Base-by-base conservation (phyloP, 257 asterid genomes). In the Coffea canephora region DNA sequence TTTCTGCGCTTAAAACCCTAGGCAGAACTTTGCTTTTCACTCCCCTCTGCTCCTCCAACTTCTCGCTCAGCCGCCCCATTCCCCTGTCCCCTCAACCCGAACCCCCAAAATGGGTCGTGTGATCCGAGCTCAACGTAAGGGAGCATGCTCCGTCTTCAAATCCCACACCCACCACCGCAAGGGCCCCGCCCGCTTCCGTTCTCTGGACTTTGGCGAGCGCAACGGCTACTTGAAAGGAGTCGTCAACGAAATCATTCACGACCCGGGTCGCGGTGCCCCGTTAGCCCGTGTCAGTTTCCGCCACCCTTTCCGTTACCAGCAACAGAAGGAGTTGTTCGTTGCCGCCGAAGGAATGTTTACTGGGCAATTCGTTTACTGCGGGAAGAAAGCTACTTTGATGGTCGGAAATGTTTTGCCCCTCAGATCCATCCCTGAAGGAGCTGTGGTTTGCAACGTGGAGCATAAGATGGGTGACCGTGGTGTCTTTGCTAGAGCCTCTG, bases 131-230 rank as follows among this genome's bases (percentile, higher is more conserved):
- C 95, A 92, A 52, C 95, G 95, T 88, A 90, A 92, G 89, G 97
- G 97, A 78, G 91, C 94, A 6, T 93, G 95, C 0, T 90, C 94
- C 11, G 93, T 92, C 0, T 90, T 92, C 89, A 88, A 80, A 75
- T 92, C 97, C 71, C 95, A 92, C 80, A 92, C 97, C 2, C 94
- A 92, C 85, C 97, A 92, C 88, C 90, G 95, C 41, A 92, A 92
- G 82, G 97, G 97, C 1, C 91, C 95, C 1, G 97, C 95, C 54
- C 87, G 90, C 0, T 90, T 92, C 90, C 89, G 97, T 25, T 66
- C 94, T 11, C 95, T 92, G 45, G 95, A 90, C 82, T 92, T 89
- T 89, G 96, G 94, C 69, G 97, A 92, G 84, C 91, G 95, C 27
- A 92, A 92, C 34, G 95, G 97, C n/a, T 92, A 92, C 90, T 84